These are phyloP conservation scores for Magnolia changhungtana DNA, from an alignment of 164 flowering plant genomes.

Conservation along the genomic window DNA sequence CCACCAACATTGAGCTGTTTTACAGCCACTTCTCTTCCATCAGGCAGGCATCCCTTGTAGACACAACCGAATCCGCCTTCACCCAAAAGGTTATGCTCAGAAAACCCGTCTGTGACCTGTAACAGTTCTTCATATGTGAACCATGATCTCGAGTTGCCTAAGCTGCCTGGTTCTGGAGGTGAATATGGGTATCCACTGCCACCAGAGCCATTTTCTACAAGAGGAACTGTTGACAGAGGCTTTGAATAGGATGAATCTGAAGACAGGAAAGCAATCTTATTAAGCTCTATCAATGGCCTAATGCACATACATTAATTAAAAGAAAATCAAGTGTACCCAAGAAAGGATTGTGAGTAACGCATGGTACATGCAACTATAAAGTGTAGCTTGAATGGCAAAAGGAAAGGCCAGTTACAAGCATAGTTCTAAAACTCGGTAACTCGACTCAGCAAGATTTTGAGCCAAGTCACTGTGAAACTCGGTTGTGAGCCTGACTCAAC, in stretches of 20 bases:
- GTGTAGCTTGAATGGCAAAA: neutral
- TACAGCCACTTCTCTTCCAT: slow-evolving; percentile 85
- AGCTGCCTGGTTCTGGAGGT: slow-evolving; percentile 54
- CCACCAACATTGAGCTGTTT: slow-evolving; percentile 82
- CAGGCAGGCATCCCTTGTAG: slow-evolving; percentile 61
- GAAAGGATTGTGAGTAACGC: neutral
- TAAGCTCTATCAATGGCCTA: neutral
- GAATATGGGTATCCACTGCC: slow-evolving; percentile 34
- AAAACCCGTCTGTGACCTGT: slow-evolving; percentile 71
- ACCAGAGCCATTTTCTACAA: slow-evolving; percentile 37
- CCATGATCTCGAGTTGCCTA: slow-evolving; percentile 66
- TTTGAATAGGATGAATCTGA: slow-evolving; percentile 41
- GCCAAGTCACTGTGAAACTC: no score
- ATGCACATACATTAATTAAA: neutral
- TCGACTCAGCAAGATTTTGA: no score
- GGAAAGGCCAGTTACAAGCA: neutral
- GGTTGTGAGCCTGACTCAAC: no score
- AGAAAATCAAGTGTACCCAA: neutral
- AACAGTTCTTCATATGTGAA: slow-evolving; percentile 68
- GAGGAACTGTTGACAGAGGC: slow-evolving; percentile 36
- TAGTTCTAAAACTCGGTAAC: no score
- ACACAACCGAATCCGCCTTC: slow-evolving; percentile 93
- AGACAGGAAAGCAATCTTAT: slow-evolving; percentile 9
- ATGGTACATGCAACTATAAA: neutral
- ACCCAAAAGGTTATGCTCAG: slow-evolving; percentile 66